Evolutionary conservation across 306 rosid genomes (phyloP).

Genomic region (apple (Malus domestica)): ASM211411v1 NC_041793.1:46809501-46810000

Average conservation of each 20-base stretch:
- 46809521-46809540: not conserved
- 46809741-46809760: not conserved
- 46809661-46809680: not conserved
- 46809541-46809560: not conserved
- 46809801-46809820: not conserved
- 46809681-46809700: not conserved
- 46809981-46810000: not conserved
- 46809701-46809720: not conserved
- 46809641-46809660: constrained; percentile 1
- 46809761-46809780: constrained; percentile 1
- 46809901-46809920: constrained; percentile 77
- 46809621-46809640: constrained; percentile 23
- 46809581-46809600: not conserved
- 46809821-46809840: constrained; percentile 50
- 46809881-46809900: constrained; percentile 86
- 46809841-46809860: constrained; percentile 68
- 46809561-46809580: constrained; percentile 12
- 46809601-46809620: constrained; percentile 13
- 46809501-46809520: not conserved
- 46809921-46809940: constrained; percentile 40
- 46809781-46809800: constrained; percentile 14
- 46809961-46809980: too few species aligned
- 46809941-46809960: not conserved
- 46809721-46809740: not conserved
- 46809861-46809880: constrained; percentile 84